Evolutionary conservation across 495 filamentous ascomycete species (phyloP).

Genomic region (Hypoxylon fuscum): DNA sequence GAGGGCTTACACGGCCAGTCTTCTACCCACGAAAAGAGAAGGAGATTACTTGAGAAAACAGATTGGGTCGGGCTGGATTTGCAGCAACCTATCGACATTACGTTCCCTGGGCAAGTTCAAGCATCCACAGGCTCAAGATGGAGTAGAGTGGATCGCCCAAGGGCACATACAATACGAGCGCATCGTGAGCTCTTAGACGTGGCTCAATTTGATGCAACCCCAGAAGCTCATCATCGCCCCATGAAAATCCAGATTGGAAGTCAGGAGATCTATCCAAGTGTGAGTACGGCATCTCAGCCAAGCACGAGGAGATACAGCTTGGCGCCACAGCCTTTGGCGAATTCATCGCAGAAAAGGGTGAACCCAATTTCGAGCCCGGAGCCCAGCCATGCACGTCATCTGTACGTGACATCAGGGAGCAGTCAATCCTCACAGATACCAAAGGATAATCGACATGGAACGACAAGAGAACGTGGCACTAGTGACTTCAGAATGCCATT

Average conservation of each 20-base stretch:
- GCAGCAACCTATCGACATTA: constrained; percentile 42
- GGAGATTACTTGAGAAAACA: constrained; percentile 34
- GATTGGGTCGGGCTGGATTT: constrained; percentile 44
- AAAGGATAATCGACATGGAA: not conserved
- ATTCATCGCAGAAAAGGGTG: constrained; percentile 12
- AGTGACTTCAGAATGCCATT: not conserved
- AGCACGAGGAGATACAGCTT: constrained; percentile 23
- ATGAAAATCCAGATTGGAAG: constrained; percentile 51
- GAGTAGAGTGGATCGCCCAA: constrained; percentile 16
- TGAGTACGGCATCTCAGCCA: constrained; percentile 18
- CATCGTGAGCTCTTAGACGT: not conserved
- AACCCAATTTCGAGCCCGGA: constrained; percentile 19
- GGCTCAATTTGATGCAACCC: not conserved
- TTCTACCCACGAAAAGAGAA: constrained; percentile 33
- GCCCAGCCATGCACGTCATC: constrained; percentile 15
- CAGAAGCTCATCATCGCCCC: constrained; percentile 1
- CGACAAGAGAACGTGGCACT: not conserved
- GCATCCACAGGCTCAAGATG: constrained; percentile 35
- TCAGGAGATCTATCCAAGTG: constrained; percentile 45
- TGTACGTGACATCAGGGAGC: constrained; percentile 8
- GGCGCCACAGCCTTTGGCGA: constrained; percentile 5
- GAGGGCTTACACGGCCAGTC: constrained; percentile 3
- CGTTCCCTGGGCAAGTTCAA: constrained; percentile 38
- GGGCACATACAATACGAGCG: constrained; percentile 5
- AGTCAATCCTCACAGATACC: constrained; percentile 2